A percentile compares a stretch with the other conserved stretches of the same genome.
Conservation (phyloP, 2,329 filamentous ascomycete species). For the Exophiala dermatitidis region DNA sequence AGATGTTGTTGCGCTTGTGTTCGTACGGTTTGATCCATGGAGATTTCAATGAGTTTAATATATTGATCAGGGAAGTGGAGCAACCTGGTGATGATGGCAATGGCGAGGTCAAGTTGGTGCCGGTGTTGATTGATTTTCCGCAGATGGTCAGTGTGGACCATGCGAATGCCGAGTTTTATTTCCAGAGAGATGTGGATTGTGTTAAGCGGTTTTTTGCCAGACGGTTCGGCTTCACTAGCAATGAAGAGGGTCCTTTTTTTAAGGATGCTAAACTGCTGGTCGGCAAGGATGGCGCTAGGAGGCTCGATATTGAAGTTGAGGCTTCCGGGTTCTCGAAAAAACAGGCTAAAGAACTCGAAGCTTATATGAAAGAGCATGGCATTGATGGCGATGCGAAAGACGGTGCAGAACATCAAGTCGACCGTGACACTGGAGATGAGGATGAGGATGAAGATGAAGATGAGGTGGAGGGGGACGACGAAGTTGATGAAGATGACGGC, state of each 20-base stretch:
- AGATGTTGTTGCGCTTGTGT: conserved; percentile 75
- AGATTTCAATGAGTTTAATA: conserved; percentile 99
- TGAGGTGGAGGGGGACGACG: conserved; percentile 18
- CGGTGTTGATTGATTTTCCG: conserved; percentile 92
- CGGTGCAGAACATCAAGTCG: conserved; percentile 30
- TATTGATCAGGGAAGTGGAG: conserved; percentile 81
- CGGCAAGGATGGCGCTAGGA: conserved; percentile 55
- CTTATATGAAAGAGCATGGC: conserved; percentile 71
- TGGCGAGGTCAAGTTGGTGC: conserved; percentile 47
- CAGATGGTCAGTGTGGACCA: conserved; percentile 98
- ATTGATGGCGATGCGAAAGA: conserved; percentile 47
- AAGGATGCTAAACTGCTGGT: conserved; percentile 71
- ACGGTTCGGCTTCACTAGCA: conserved; percentile 78
- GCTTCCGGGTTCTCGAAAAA: conserved; percentile 95
- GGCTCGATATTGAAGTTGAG: conserved; percentile 81
- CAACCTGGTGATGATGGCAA: conserved; percentile 2
- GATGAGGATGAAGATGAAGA: conserved; percentile 36
- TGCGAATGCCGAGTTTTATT: conserved; percentile 90
- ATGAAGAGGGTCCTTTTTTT: conserved; percentile 77
- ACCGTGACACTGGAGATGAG: conserved; percentile 36
- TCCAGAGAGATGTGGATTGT: conserved; percentile 90
- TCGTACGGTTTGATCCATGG: conserved; percentile 88
- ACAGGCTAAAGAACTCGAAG: conserved; percentile 89
- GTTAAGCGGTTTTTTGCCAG: conserved; percentile 90
- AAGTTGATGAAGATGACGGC: background rate